These are phyloP conservation scores for Papilionanthe hybrid DNA, from an alignment of 116 monocot genomes.

Conservation along the genomic window DNA sequence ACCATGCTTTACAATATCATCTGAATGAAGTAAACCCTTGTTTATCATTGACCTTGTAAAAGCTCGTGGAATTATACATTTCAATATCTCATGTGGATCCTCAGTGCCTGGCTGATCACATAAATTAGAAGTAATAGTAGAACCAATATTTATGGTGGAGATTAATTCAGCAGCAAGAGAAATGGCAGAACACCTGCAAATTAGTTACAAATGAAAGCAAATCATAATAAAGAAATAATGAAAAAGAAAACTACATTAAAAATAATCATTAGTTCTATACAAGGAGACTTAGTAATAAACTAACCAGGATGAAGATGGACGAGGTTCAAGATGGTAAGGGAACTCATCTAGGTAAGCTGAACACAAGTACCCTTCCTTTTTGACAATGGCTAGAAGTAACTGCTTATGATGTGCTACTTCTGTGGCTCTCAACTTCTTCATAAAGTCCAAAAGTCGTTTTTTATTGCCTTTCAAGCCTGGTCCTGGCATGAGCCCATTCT, in stretches of 20 bases:
- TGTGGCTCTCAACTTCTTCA: slow-evolving; percentile 85
- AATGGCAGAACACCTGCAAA: slow-evolving; percentile 79
- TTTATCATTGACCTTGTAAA: slow-evolving; percentile 61
- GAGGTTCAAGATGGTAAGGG: slow-evolving; percentile 77
- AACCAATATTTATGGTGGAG: slow-evolving; percentile 34
- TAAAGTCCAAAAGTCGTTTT: slow-evolving; percentile 68
- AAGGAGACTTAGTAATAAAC: slow-evolving; percentile 12
- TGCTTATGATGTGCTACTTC: slow-evolving; percentile 57
- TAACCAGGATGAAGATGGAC: slow-evolving; percentile 59
- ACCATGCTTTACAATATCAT: slow-evolving; percentile 69
- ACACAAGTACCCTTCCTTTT: slow-evolving; percentile 49
- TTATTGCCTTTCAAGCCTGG: slow-evolving; percentile 72
- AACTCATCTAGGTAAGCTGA: slow-evolving; percentile 71
- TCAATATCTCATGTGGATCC: slow-evolving; percentile 50
- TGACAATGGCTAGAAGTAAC: slow-evolving; percentile 69
- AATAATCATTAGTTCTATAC: background rate
- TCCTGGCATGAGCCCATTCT: slow-evolving; percentile 88
- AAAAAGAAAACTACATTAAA: background rate
- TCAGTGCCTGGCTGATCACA: slow-evolving; percentile 16
- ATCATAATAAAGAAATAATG: background rate
- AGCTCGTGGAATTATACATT: slow-evolving; percentile 57
- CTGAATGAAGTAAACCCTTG: slow-evolving; percentile 76
- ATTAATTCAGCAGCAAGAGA: slow-evolving; percentile 84
- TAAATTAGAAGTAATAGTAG: slow-evolving; percentile 14
- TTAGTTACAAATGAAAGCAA: background rate